phyloP scores from a whole-genome alignment of 805 yeast species.

The Kazachstania bromeliacearum region DNA sequence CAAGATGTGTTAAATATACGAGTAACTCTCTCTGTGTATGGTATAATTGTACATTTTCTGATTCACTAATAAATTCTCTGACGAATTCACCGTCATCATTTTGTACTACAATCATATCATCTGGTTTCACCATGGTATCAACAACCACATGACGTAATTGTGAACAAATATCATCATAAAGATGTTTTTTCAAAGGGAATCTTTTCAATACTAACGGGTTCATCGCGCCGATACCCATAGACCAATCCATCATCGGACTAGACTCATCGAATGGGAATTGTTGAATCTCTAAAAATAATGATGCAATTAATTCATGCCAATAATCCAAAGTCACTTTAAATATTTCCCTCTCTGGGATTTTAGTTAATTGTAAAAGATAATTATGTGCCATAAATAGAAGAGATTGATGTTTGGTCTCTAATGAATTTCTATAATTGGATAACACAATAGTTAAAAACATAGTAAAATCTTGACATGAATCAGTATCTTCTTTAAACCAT shows the following conservation, averaged over 20 bases:
- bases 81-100: conserved; percentile 98
- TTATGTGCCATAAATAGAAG: conserved; percentile 61
- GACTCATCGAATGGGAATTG: conserved; percentile 43
- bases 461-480: conserved; percentile 78
- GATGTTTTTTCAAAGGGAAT: conserved; percentile 76
- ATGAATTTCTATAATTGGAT: conserved; percentile 53
- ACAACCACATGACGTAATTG: conserved; percentile 77
- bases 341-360: conserved; percentile 85
- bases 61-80: conserved; percentile 86
- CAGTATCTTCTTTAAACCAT: conserved; percentile 61
- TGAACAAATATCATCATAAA: conserved; percentile 65
- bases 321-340: conserved; percentile 92
- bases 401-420: conserved; percentile 49
- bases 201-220: conserved; percentile 66
- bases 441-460: conserved; percentile 80
- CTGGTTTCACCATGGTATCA: conserved; percentile 95
- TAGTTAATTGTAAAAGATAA: conserved; percentile 71
- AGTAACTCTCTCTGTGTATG: conserved; percentile 89
- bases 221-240: conserved; percentile 66
- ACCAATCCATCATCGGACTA: conserved; percentile 29
- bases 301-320: conserved; percentile 76
- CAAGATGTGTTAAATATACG: conserved; percentile 88
- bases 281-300: conserved; percentile 77
- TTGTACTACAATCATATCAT: conserved; percentile 90
- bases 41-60: conserved; percentile 88